Evolutionary conservation across 176 grass and related monocot genomes (phyloP).

Genomic region (Typha latifolia): DNA sequence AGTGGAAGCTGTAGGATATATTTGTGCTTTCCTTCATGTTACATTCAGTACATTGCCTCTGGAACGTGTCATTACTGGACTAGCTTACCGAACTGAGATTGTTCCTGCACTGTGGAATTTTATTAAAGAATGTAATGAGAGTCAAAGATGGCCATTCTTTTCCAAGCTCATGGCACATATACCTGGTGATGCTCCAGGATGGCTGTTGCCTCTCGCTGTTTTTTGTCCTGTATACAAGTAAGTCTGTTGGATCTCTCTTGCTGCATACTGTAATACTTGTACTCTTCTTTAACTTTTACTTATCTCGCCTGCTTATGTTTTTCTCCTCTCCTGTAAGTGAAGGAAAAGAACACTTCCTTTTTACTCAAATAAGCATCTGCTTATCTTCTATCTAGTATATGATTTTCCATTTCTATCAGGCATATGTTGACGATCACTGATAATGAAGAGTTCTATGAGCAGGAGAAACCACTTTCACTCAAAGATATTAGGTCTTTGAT

Average conservation of each 20-base stretch:
- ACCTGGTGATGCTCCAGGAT: conserved; percentile 50
- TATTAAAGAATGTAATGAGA: conserved; percentile 75
- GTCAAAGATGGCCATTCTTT: conserved; percentile 74
- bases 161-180: conserved; percentile 42
- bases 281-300: neutral
- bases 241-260: neutral
- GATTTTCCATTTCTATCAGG: conserved; percentile 32
- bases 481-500: conserved; percentile 74
- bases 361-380: neutral
- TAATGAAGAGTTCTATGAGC: conserved; percentile 94
- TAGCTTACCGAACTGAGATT: conserved; percentile 94
- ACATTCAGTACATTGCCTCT: conserved; percentile 66
- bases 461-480: conserved; percentile 84
- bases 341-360: too few species aligned
- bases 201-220: conserved; percentile 87
- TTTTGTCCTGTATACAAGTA: conserved; percentile 99
- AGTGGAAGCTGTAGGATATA: conserved; percentile 79
- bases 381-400: neutral
- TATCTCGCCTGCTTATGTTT: neutral
- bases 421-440: conserved; percentile 92
- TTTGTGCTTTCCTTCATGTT: conserved; percentile 93
- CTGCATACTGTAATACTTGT: neutral
- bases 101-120: conserved; percentile 87
- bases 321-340: too few species aligned
- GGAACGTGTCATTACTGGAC: conserved; percentile 59